Conservation (phyloP, 148 eudicot species). For the Simmondsia chinensis region DNA sequence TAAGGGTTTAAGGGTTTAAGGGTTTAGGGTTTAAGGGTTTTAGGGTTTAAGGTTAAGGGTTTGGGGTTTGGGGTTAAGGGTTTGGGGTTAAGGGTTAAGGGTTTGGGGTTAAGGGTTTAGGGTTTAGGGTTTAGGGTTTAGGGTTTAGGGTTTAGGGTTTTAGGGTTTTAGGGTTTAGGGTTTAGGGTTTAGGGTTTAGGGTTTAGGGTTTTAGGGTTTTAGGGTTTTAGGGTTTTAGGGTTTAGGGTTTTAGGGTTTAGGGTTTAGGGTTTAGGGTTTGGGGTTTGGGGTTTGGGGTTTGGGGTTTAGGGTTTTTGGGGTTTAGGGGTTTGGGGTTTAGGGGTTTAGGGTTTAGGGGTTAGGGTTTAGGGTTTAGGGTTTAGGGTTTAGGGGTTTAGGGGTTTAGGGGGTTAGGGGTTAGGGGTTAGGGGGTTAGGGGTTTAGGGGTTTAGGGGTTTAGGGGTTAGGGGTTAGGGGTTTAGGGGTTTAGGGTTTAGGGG, state of each 20-base stretch:
- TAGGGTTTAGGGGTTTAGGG: background rate
- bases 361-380: slow-evolving; percentile 2
- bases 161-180: slow-evolving; percentile 1
- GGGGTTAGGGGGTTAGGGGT: background rate
- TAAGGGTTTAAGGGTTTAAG: background rate
- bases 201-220: background rate
- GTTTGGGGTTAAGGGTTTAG: no score
- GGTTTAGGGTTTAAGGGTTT: slow-evolving; percentile 1
- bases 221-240: background rate
- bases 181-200: slow-evolving; percentile 1
- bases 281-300: slow-evolving; percentile 6
- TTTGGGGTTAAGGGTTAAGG: no score
- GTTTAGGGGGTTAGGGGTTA: background rate
- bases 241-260: slow-evolving; percentile 3
- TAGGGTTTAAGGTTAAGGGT: background rate
- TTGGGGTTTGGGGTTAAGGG: background rate
- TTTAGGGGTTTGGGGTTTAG: no score
- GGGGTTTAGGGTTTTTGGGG: slow-evolving; percentile 1
- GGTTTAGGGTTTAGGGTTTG: slow-evolving; percentile 7
- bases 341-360: background rate
- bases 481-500: background rate
- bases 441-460: background rate
- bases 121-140: background rate
- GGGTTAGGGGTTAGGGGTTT: background rate
- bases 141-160: background rate